Evolutionary conservation across 2,329 filamentous ascomycete genomes (phyloP).

Genomic region (Grosmannia huntii): DNA sequence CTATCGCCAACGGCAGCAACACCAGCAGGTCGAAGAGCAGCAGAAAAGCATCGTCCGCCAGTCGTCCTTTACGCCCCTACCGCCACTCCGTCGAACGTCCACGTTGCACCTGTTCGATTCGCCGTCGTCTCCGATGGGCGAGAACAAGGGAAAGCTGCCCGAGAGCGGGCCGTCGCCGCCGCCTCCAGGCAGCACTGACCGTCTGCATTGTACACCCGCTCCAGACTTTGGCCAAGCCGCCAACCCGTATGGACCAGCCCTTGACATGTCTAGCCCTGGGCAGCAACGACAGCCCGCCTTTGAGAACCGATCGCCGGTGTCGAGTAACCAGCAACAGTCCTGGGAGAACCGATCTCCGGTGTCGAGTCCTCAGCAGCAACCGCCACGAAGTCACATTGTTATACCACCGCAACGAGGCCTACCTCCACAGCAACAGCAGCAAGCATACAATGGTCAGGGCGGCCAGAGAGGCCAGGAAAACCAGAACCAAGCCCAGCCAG

Average conservation of each 20-base stretch:
- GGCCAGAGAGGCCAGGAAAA: not conserved
- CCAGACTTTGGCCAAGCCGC: not conserved
- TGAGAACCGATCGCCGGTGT: no score
- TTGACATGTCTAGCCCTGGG: not conserved
- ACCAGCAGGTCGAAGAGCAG: not conserved
- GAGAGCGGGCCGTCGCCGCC: constrained; percentile 7
- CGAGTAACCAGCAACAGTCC: no score
- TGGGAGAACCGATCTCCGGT: no score
- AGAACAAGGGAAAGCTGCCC: constrained; percentile 15
- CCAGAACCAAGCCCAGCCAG: no score
- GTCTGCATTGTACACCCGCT: not conserved
- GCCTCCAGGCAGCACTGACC: not conserved
- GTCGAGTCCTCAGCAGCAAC: not conserved
- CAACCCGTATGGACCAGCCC: not conserved
- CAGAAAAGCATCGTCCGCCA: constrained; percentile 15
- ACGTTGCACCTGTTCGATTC: constrained; percentile 30
- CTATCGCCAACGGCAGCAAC: not conserved
- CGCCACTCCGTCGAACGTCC: constrained; percentile 45
- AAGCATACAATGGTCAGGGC: not conserved
- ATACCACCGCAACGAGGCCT: not conserved
- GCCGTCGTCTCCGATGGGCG: constrained; percentile 19
- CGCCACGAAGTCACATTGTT: not conserved
- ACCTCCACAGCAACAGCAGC: not conserved
- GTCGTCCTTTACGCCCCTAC: constrained; percentile 43
- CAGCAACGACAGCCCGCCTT: not conserved